Evolutionary conservation across 176 grass and related monocot species (phyloP).

Genomic region (Metroxylon sagu): DNA sequence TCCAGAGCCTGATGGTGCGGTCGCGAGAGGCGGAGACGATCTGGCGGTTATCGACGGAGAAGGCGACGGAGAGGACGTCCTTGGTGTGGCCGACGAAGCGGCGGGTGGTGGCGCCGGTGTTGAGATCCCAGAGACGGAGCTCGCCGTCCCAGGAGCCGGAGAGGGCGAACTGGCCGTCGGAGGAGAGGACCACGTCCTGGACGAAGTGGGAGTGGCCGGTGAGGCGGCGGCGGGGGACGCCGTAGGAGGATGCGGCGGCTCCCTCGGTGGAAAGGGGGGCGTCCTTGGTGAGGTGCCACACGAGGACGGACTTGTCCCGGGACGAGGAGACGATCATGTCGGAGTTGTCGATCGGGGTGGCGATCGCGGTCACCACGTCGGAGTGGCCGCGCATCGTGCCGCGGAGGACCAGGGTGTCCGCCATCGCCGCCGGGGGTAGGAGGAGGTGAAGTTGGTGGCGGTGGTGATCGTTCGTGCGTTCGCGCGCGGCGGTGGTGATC

Average conservation of each 20-base stretch:
- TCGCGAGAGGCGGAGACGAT: slow-evolving; percentile 87
- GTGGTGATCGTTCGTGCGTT: too few relatives aligned
- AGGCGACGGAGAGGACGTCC: slow-evolving; percentile 88
- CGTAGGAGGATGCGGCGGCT: slow-evolving; percentile 29
- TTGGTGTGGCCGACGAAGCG: slow-evolving; percentile 76
- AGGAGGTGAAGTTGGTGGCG: too few relatives aligned
- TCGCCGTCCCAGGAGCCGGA: slow-evolving; percentile 91
- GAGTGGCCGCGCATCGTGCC: slow-evolving; percentile 77
- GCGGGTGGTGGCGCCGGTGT: slow-evolving; percentile 55
- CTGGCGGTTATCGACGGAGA: slow-evolving; percentile 89
- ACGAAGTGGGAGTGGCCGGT: slow-evolving; percentile 88
- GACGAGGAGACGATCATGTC: slow-evolving; percentile 80
- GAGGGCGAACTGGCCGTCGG: slow-evolving; percentile 77
- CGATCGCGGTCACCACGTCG: slow-evolving; percentile 71
- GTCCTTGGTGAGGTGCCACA: slow-evolving; percentile 70
- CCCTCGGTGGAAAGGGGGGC: slow-evolving; percentile 9
- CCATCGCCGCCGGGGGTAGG: slow-evolving; percentile 13
- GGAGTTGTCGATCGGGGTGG: slow-evolving; percentile 68
- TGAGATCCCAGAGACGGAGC: slow-evolving; percentile 81
- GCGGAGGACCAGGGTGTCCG: slow-evolving; percentile 61
- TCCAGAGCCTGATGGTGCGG: slow-evolving; percentile 88
- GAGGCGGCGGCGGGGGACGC: slow-evolving; percentile 71
- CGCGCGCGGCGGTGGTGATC: too few relatives aligned
- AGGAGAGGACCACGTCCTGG: slow-evolving; percentile 81
- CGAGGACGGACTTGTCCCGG: slow-evolving; percentile 85